A percentile compares a stretch with the other conserved stretches of the same genome.
phyloP scores from a whole-genome alignment of 176 grass and related monocot genomes.

The Eragrostis curvula region DNA sequence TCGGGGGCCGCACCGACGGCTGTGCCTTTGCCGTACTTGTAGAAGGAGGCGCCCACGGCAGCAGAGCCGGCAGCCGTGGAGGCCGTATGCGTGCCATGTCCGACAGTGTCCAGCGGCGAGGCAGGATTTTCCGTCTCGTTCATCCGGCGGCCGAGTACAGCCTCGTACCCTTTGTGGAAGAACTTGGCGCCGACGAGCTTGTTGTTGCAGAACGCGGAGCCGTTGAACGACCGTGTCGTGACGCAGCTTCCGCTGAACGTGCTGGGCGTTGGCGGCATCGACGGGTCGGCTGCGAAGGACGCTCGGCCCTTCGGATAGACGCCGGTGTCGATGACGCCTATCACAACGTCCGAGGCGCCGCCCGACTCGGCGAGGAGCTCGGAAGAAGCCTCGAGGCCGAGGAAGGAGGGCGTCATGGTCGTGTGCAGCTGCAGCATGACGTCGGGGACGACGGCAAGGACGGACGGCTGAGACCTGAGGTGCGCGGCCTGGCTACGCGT shows the following conservation, averaged over 20 bases:
- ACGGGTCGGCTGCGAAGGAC: neutral
- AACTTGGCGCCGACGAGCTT: neutral
- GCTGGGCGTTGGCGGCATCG: neutral
- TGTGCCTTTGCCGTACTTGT: neutral
- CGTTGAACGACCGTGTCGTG: neutral
- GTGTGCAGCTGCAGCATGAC: neutral
- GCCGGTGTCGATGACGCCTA: neutral
- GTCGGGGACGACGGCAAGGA: constrained; percentile 19
- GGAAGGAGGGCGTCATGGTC: neutral
- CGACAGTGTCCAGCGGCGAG: neutral
- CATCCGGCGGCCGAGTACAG: neutral
- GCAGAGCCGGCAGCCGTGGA: neutral
- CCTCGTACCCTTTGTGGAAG: neutral
- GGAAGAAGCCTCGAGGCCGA: neutral
- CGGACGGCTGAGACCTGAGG: constrained; percentile 29
- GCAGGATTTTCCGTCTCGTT: neutral
- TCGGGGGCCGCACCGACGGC: neutral
- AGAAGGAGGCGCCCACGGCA: neutral
- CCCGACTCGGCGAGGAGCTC: neutral
- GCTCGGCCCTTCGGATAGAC: neutral
- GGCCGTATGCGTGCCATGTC: neutral
- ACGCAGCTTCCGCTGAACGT: neutral
- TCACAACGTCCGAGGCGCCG: neutral
- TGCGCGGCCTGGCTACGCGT: constrained; percentile 45
- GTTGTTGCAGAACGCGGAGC: neutral